A percentile compares a stretch with the other conserved stretches of the same genome.
These are phyloP conservation scores for Drosera spatulata DNA, from an alignment of 179 eudicot genomes.

Conservation along the genomic window DNA sequence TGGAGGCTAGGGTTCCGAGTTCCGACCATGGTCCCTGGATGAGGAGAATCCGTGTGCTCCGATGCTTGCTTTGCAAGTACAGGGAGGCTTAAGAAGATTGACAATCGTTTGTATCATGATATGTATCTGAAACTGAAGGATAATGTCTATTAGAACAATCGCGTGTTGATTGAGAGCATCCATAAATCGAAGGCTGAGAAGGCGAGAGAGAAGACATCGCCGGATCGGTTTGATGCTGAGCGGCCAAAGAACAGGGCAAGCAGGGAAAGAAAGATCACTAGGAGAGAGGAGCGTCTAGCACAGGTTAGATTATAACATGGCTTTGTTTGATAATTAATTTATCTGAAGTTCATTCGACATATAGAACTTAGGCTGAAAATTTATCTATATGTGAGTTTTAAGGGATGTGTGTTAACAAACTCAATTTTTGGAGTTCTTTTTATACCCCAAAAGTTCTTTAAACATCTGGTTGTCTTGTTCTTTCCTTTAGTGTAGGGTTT, in stretches of 20 bases:
- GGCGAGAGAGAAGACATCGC: slow-evolving; percentile 29
- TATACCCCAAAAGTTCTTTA: too few species aligned
- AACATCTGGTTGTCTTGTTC: too few species aligned
- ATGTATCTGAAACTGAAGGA: slow-evolving; percentile 34
- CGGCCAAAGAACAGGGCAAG: slow-evolving; percentile 33
- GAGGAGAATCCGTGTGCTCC: slow-evolving; percentile 41
- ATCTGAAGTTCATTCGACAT: too few species aligned
- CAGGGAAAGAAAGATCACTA: slow-evolving; percentile 32
- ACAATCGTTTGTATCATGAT: slow-evolving; percentile 38
- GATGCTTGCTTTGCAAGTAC: slow-evolving; percentile 34
- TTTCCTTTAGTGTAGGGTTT: too few species aligned
- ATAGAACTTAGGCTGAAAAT: too few species aligned
- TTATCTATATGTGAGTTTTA: too few species aligned
- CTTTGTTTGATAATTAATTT: too few species aligned
- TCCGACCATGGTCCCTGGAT: slow-evolving; percentile 33
- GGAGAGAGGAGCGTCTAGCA: slow-evolving; percentile 35
- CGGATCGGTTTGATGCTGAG: slow-evolving; percentile 47
- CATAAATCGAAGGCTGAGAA: slow-evolving; percentile 44
- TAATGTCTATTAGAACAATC: slow-evolving; percentile 36
- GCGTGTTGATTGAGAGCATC: slow-evolving; percentile 42
- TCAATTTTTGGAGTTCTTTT: too few species aligned
- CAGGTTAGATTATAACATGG: slow-evolving; percentile 12
- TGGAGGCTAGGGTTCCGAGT: slow-evolving; percentile 28
- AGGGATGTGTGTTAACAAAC: too few species aligned
- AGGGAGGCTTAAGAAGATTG: slow-evolving; percentile 31